Evolutionary conservation across 768 basidiomycete species (phyloP).

Genomic region (Asterophora lycoperdoides): DNA sequence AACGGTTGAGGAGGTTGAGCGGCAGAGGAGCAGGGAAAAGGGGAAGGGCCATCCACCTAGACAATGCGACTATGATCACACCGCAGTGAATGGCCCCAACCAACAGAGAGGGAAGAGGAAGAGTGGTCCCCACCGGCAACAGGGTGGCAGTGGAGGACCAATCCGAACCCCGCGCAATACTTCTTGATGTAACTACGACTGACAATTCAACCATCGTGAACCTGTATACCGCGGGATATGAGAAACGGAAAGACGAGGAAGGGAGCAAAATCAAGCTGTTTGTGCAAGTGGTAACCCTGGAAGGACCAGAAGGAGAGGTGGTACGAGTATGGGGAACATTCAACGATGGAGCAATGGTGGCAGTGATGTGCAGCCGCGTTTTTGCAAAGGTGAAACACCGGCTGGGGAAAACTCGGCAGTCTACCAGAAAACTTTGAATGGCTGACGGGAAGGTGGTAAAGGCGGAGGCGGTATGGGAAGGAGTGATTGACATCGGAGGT

Average conservation of each 20-base stretch:
- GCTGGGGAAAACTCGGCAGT: constrained; percentile 12
- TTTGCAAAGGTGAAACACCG: constrained; percentile 12
- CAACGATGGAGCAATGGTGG: constrained; percentile 30
- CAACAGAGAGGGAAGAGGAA: background rate
- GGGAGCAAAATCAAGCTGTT: constrained; percentile 16
- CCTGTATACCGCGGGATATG: background rate
- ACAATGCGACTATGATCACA: no score
- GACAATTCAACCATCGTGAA: background rate
- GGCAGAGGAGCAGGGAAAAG: constrained; percentile 5
- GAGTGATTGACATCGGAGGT: constrained; percentile 14
- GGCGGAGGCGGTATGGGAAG: no score
- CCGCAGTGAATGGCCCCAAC: background rate
- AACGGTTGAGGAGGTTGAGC: background rate
- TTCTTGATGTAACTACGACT: background rate
- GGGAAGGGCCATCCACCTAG: constrained; percentile 6
- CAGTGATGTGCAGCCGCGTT: constrained; percentile 19
- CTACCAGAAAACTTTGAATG: constrained; percentile 24
- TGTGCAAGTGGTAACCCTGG: constrained; percentile 15
- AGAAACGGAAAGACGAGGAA: background rate
- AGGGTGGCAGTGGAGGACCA: background rate
- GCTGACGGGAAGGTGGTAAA: constrained; percentile 26
- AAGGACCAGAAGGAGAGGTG: constrained; percentile 13
- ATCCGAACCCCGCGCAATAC: background rate
- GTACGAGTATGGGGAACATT: constrained; percentile 17
- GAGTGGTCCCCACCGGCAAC: background rate